A percentile compares a stretch with the other conserved stretches of the same genome.
Evolutionary conservation across 163 green algal genomes (phyloP).

Genomic region (Chlamydomonas reinhardtii): DNA sequence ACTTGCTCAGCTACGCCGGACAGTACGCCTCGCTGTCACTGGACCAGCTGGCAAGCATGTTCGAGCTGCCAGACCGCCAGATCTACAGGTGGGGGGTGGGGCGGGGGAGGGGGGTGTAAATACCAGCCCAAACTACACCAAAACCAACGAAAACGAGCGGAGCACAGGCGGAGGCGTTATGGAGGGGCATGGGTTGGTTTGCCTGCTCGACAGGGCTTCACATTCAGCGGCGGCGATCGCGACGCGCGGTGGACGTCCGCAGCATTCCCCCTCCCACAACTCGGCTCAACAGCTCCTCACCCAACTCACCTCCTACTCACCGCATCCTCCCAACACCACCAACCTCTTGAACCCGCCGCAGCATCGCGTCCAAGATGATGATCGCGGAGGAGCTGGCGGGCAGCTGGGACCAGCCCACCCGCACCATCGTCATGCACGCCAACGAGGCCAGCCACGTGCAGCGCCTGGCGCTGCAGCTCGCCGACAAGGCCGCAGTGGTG

Average conservation of each 20-base stretch:
- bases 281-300: neutral
- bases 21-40: conserved; percentile 93
- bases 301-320: neutral
- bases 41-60: conserved; percentile 91
- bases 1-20: conserved; percentile 89
- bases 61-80: conserved; percentile 82
- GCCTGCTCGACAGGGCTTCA: too few relatives aligned
- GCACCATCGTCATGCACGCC: conserved; percentile 94
- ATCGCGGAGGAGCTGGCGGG: conserved; percentile 91
- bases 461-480: conserved; percentile 75
- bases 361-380: conserved; percentile 93
- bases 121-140: too few relatives aligned
- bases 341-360: neutral
- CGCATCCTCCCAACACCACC: too few relatives aligned
- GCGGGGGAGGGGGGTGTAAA: too few relatives aligned
- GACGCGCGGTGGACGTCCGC: too few relatives aligned
- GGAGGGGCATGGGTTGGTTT: too few relatives aligned
- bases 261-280: too few relatives aligned
- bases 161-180: too few relatives aligned
- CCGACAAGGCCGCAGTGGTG: conserved; percentile 78
- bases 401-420: conserved; percentile 94
- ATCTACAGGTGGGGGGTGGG: conserved; percentile 72
- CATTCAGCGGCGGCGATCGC: too few relatives aligned
- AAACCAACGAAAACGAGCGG: too few relatives aligned
- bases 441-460: conserved; percentile 89